Conservation (phyloP, 805 yeast species). For the Metschnikowia reukaufii region DNA sequence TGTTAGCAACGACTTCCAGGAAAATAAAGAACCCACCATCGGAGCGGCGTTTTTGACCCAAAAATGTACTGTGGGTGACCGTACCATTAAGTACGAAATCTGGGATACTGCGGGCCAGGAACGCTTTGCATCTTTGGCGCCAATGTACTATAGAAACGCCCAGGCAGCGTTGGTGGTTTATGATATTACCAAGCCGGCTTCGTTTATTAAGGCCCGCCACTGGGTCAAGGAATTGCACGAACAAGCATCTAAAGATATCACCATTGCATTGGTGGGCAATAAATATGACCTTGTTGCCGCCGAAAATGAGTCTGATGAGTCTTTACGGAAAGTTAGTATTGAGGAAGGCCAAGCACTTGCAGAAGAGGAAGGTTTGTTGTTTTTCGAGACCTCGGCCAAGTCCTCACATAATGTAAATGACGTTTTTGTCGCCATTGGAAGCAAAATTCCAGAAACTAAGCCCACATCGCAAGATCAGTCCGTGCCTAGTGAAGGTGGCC, state of each 20-base stretch:
- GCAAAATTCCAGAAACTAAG: slow-evolving; percentile 63
- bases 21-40: slow-evolving; percentile 73
- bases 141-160: slow-evolving; percentile 81
- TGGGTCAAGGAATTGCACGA: slow-evolving; percentile 81
- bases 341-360: slow-evolving; percentile 89
- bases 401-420: slow-evolving; percentile 86
- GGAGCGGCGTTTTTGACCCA: slow-evolving; percentile 85
- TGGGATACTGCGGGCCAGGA: slow-evolving; percentile 93
- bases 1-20: slow-evolving; percentile 72
- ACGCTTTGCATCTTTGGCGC: slow-evolving; percentile 72
- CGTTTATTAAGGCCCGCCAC: slow-evolving; percentile 67
- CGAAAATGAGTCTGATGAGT: slow-evolving; percentile 47
- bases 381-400: slow-evolving; percentile 94
- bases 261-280: slow-evolving; percentile 84
- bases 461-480: slow-evolving; percentile 17
- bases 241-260: slow-evolving; percentile 72
- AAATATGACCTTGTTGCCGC: slow-evolving; percentile 58
- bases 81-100: slow-evolving; percentile 70
- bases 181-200: slow-evolving; percentile 68
- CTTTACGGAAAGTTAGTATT: slow-evolving; percentile 70
- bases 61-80: slow-evolving; percentile 49
- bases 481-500: slow-evolving; percentile 17
- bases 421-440: slow-evolving; percentile 87
- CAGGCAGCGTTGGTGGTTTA: slow-evolving; percentile 79
- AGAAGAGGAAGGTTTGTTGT: slow-evolving; percentile 84